Base-by-base conservation (phyloP, 1,139 yeast genomes). In the Arxiozyma slooffiae region DNA sequence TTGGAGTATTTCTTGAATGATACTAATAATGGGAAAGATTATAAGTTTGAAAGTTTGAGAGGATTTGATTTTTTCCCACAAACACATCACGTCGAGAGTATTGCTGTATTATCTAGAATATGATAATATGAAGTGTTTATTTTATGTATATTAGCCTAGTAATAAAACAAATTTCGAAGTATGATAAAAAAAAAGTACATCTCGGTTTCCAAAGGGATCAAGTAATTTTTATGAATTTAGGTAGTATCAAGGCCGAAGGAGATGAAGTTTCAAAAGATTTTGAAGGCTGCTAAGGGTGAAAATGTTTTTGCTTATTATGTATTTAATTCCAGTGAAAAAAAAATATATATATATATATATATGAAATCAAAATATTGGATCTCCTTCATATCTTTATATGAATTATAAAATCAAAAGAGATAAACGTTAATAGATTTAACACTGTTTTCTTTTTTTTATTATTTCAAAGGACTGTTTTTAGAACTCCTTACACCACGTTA, bases 51-150 rank as follows among this genome's bases (percentile, higher is more conserved):
- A 59, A 83, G 92, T 58, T 75, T 92, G 41, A 80, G 90, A 62
- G 98, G 98, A 1, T 92, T 92, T 69, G 98, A 92, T 68, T 90
- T 92, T 70, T 92, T 92, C 74, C 98, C 98, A 3, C 97, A 90
- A 67, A 92, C 98, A 0, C 96, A 92, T 64, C 98, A 92, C 65
- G 97, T 92, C 49, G 98, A 92, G 68, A 82, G 95, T 65, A 95
- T 90, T 34, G 96, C 96, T 9, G 97, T 92, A 6, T 72, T 92
- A 57, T 60, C 71, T 1, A 67, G 72, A 57, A 60, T 60, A 36
- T 62, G 48, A 51, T 39, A 3, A n/a, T 9, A 30, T 4, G 1
- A 21, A 16, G 17, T 46, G 16, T n/a, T 9, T 47, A 18, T 47
- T n/a, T 38, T 36, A 6, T 17, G 9, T 17, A 20, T 24, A 24